Evolutionary conservation across 139 green algal species (phyloP).

Genomic region (Medakamo hakoo): DNA sequence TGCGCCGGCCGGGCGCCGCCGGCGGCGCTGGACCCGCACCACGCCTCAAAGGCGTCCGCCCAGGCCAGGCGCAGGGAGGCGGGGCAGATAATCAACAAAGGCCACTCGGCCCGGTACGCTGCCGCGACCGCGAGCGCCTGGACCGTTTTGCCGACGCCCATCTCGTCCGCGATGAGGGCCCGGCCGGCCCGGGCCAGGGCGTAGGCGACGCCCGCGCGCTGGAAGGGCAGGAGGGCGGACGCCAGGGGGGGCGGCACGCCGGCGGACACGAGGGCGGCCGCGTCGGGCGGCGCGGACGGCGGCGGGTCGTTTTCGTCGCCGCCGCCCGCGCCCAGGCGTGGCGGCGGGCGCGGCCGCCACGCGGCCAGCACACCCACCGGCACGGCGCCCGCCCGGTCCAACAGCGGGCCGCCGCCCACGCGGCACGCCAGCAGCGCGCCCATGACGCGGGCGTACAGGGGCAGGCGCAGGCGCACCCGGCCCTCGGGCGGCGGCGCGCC

Average conservation of each 20-base stretch:
- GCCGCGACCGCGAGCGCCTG: constrained; percentile 38
- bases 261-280: constrained; percentile 22
- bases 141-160: constrained; percentile 60
- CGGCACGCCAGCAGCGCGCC: not conserved
- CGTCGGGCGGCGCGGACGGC: constrained; percentile 10
- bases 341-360: not conserved
- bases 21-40: constrained; percentile 19
- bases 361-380: not conserved
- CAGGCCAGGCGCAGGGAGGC: constrained; percentile 42
- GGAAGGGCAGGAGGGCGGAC: constrained; percentile 33
- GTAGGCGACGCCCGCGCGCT: constrained; percentile 59
- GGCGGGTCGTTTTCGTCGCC: no score
- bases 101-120: constrained; percentile 61
- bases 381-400: not conserved
- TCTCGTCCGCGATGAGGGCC: constrained; percentile 47
- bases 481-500: no score
- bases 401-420: not conserved
- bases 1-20: constrained; percentile 51
- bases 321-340: no score
- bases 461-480: no score
- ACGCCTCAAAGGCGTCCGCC: constrained; percentile 4
- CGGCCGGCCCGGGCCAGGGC: constrained; percentile 44
- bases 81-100: constrained; percentile 53
- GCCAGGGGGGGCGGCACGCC: constrained; percentile 21
- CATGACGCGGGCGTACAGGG: no score